Percentiles rank a stretch among this genome's conserved stretches.
Evolutionary conservation across 129 eudicot genomes (phyloP).

Genomic region (Lactuca sativa): DNA sequence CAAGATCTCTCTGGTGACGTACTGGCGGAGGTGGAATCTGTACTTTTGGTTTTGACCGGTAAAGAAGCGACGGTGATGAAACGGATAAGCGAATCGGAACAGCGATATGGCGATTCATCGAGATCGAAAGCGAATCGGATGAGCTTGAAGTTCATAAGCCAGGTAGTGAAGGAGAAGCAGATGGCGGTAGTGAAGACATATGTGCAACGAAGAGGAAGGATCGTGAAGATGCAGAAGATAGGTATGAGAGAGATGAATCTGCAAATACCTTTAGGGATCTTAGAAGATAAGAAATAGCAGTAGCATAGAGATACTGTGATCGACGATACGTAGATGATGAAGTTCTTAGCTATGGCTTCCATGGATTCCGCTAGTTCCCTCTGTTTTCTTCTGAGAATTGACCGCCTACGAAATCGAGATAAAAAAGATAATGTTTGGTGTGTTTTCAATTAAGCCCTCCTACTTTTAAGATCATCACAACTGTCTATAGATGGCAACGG

Average conservation of each 20-base stretch:
- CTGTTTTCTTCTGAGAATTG: neutral
- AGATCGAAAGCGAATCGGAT: constrained; percentile 46
- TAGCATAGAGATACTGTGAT: constrained; percentile 37
- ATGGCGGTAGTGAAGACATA: constrained; percentile 39
- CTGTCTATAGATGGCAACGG: too few relatives aligned
- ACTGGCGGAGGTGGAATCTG: neutral
- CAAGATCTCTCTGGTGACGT: neutral
- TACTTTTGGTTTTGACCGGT: constrained; percentile 29
- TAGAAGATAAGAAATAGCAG: constrained; percentile 47
- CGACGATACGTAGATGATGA: constrained; percentile 15
- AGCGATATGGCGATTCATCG: constrained; percentile 23
- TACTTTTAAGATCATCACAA: neutral
- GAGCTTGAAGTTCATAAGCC: constrained; percentile 52
- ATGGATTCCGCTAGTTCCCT: constrained; percentile 3
- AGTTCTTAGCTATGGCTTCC: constrained; percentile 19
- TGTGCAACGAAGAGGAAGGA: constrained; percentile 43
- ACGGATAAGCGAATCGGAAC: constrained; percentile 29
- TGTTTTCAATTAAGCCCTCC: neutral
- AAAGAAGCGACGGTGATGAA: constrained; percentile 48
- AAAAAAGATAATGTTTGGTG: neutral
- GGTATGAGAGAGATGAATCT: constrained; percentile 55
- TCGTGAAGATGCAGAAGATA: constrained; percentile 37
- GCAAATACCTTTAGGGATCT: constrained; percentile 39
- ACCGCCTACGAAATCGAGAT: neutral
- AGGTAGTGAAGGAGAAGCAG: constrained; percentile 48